Base-by-base conservation (phyloP, 208 protist species). In the Trypanosoma congolense region DNA sequence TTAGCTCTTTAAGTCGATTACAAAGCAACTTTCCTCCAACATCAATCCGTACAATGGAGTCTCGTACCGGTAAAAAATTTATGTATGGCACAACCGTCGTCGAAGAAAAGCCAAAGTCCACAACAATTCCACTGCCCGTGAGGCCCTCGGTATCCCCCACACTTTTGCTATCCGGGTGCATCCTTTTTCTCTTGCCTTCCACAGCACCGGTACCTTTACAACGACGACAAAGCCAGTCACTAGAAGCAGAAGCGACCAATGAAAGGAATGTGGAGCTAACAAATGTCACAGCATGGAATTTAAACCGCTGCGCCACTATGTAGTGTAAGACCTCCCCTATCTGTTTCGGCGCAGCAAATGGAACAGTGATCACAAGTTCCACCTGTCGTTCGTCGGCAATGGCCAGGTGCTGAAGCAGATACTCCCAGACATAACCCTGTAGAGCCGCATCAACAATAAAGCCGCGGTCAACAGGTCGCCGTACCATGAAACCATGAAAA, bases 1-100 rank as follows among this genome's bases (percentile, higher is more conserved):
- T 65, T 24, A 76, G 55, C 46, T 90, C 79, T 67, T 89, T 88
- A 14, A 93, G 56, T 0, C 80, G 72, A 56, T 93, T 90, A 1
- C 80, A 83, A 3, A 93, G 60, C 44, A 90, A 44, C 71, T 90
- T 90, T 29, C 86, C 86, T 14, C 86, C 82, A 6, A 93, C 73
- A 54, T 85, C 75, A 30, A 82, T 47, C 6, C 82, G 79, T 35
- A 81, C 66, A 21, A 72, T 59, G n/a, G 86, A 78, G 49, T 71
- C 70, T 42, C 44, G 44, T n/a, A 93, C 62, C 10, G 83, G 82
- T 1, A 77, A 16, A 61, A 72, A 87, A 45, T 85, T 72, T 8
- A 93, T 35, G 51, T 89, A 93, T 12, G 86, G 86, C 4, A 86
- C 71, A 19, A 87, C 58, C 10, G 75, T 87, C 45, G 77, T 82